These are phyloP conservation scores for Yamadazyma akitaensis DNA, from an alignment of 805 yeast species.

Conservation along the genomic window DNA sequence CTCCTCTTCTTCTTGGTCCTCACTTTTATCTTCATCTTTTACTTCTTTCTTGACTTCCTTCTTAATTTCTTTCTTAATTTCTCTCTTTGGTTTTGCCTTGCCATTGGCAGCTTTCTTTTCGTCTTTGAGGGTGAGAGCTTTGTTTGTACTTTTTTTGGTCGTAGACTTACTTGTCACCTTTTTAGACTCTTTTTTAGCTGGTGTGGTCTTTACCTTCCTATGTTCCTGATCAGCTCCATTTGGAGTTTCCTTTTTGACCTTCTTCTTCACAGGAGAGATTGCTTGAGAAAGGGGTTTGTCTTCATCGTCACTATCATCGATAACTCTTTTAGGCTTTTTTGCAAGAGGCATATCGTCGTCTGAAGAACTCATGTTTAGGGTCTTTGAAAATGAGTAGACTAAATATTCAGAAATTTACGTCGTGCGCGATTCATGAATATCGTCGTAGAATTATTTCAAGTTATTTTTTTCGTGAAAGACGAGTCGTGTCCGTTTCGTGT, in stretches of 20 bases:
- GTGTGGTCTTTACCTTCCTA: slow-evolving; percentile 4
- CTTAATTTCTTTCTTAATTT: background rate
- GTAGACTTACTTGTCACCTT: background rate
- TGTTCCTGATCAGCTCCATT: background rate
- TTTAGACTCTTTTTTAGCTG: slow-evolving; percentile 1
- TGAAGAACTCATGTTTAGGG: slow-evolving; percentile 19
- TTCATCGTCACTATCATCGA: slow-evolving; percentile 11
- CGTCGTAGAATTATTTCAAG: background rate
- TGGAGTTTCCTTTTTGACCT: slow-evolving; percentile 1
- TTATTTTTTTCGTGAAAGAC: background rate
- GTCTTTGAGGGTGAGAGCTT: background rate
- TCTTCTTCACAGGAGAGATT: slow-evolving; percentile 3
- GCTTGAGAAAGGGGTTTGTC: slow-evolving; percentile 16
- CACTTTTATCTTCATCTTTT: background rate
- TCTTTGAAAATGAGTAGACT: background rate
- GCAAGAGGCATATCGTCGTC: slow-evolving; percentile 23
- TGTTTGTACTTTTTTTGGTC: background rate
- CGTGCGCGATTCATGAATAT: slow-evolving; percentile 5
- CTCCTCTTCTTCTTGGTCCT: slow-evolving; percentile 44
- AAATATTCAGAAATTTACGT: background rate
- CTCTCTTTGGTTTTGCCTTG: background rate
- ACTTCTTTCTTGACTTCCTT: background rate
- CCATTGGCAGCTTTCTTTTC: slow-evolving; percentile 5
- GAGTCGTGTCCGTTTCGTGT: background rate
- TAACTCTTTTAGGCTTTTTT: slow-evolving; percentile 13